Conservation (phyloP, 2,329 filamentous ascomycete species). For the Colletotrichum coccodes region DNA sequence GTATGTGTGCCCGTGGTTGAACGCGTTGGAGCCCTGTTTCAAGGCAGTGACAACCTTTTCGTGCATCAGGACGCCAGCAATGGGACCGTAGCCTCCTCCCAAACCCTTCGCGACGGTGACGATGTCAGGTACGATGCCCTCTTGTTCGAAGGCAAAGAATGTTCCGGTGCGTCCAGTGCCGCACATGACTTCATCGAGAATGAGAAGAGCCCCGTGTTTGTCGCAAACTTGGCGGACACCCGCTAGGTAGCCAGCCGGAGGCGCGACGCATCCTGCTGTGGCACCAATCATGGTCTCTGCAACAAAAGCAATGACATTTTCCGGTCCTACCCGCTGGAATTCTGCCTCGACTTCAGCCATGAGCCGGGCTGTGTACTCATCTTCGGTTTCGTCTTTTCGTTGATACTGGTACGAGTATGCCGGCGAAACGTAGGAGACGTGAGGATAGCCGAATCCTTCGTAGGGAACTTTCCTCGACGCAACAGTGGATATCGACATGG, state of each 20-base stretch:
- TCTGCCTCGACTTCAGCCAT: constrained; percentile 58
- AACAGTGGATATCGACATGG: constrained; percentile 50
- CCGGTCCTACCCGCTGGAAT: constrained; percentile 54
- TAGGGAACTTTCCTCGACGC: constrained; percentile 40
- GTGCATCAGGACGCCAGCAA: constrained; percentile 66
- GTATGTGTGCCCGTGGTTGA: constrained; percentile 40
- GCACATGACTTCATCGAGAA: constrained; percentile 75
- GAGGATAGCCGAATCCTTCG: constrained; percentile 37
- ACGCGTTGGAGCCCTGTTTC: constrained; percentile 52
- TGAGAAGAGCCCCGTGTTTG: constrained; percentile 63
- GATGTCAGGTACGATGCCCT: constrained; percentile 61
- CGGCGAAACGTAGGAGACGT: constrained; percentile 44
- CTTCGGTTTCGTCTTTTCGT: constrained; percentile 46
- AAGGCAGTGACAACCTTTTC: constrained; percentile 60
- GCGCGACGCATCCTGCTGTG: constrained; percentile 60
- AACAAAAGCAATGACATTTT: constrained; percentile 59
- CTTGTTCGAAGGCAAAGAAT: constrained; percentile 72
- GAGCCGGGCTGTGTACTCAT: constrained; percentile 51
- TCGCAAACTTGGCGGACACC: constrained; percentile 64
- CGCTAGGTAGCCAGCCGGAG: constrained; percentile 64
- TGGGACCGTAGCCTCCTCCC: constrained; percentile 64
- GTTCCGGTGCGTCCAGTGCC: constrained; percentile 71
- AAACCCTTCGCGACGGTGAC: constrained; percentile 69
- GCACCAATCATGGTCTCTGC: constrained; percentile 61
- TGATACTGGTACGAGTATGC: constrained; percentile 57